Percentiles rank a stretch among this genome's conserved stretches.
Conservation (phyloP, 2,329 filamentous ascomycete genomes). For the Clarireedia hainanense region DNA sequence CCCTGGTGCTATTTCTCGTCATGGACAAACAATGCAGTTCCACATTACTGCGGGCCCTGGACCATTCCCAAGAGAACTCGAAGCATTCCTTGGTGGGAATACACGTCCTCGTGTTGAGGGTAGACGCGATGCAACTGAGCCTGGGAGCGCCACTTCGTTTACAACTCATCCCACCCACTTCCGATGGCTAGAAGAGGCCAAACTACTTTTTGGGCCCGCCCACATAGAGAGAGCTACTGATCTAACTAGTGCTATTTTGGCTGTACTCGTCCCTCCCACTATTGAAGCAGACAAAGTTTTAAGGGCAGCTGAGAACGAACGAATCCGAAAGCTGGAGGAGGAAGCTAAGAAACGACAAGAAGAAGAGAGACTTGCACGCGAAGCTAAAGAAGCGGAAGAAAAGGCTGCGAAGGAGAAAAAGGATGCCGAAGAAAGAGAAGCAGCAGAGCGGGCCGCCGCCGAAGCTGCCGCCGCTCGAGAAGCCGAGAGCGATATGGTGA, state of each 20-base stretch:
- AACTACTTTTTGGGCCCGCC: constrained; percentile 68
- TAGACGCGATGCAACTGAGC: constrained; percentile 25
- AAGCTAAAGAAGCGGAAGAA: constrained; percentile 66
- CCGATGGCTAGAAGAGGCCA: constrained; percentile 85
- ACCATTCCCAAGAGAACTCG: constrained; percentile 44
- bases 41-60: constrained; percentile 46
- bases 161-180: constrained; percentile 59
- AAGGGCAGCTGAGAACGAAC: constrained; percentile 52
- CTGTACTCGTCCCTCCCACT: constrained; percentile 71
- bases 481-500: constrained; percentile 34
- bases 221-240: constrained; percentile 62
- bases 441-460: constrained; percentile 49
- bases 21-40: constrained; percentile 49
- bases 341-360: constrained; percentile 56
- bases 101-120: constrained; percentile 14
- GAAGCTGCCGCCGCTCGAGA: constrained; percentile 42
- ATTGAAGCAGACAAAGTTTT: constrained; percentile 71
- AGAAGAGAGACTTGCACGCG: constrained; percentile 56
- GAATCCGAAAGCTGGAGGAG: constrained; percentile 47
- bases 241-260: constrained; percentile 62
- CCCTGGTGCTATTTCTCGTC: constrained; percentile 30
- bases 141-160: constrained; percentile 42
- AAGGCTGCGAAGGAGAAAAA: constrained; percentile 58
- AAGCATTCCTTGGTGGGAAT: constrained; percentile 33
- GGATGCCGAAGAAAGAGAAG: constrained; percentile 61